These are phyloP conservation scores for Volvox reticuliferus DNA, from an alignment of 139 green algal species.

Conservation along the genomic window DNA sequence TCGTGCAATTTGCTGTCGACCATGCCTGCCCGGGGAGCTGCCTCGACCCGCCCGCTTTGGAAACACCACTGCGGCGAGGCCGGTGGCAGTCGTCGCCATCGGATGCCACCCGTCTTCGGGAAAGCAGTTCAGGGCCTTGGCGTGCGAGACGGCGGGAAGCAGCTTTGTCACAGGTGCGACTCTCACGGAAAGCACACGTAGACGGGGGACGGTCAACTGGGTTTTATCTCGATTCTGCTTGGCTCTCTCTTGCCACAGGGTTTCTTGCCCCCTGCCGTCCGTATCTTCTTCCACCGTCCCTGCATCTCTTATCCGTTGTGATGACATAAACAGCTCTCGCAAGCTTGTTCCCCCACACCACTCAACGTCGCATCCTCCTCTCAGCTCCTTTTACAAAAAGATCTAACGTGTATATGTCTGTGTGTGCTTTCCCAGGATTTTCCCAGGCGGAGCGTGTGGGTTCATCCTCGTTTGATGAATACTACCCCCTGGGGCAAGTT, in stretches of 20 bases:
- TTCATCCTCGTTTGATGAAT: conserved; percentile 53
- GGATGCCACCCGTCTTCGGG: conserved; percentile 75
- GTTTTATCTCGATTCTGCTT: no score
- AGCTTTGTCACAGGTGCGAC: conserved; percentile 67
- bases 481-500: conserved; percentile 73
- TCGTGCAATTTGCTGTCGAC: conserved; percentile 80
- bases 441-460: conserved; percentile 56
- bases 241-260: no score
- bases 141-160: conserved; percentile 63
- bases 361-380: no score
- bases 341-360: no score
- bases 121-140: conserved; percentile 43
- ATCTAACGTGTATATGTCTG: no score
- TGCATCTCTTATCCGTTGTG: no score
- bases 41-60: conserved; percentile 26
- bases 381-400: no score
- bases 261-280: no score
- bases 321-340: no score
- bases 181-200: no score
- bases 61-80: conserved; percentile 17
- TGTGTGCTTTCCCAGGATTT: conserved; percentile 56
- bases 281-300: no score
- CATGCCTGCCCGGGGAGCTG: conserved; percentile 73
- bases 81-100: conserved; percentile 75
- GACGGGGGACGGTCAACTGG: no score